These are phyloP conservation scores for Penicillium tannophilum DNA, from an alignment of 495 filamentous ascomycete species.

Conservation along the genomic window DNA sequence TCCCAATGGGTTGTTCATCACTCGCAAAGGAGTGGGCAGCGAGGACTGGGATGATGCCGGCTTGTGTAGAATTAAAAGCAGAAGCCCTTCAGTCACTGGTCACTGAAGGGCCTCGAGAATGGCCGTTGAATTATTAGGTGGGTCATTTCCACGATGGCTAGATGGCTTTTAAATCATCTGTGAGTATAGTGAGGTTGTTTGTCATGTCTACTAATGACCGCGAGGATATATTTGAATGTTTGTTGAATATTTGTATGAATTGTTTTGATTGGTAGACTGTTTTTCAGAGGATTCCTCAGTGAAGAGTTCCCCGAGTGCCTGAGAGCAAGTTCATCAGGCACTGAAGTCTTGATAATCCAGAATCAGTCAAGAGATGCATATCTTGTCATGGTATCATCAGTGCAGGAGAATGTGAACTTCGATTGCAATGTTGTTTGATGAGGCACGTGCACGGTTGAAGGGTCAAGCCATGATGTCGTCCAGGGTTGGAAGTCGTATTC, in stretches of 20 bases:
- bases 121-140: neutral
- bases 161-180: neutral
- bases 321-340: constrained; percentile 1
- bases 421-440: neutral
- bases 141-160: neutral
- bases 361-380: neutral
- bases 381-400: neutral
- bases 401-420: neutral
- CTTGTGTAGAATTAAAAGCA: constrained; percentile 19
- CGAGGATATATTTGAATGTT: neutral
- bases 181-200: neutral
- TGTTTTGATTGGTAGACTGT: neutral
- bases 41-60: constrained; percentile 39
- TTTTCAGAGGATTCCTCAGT: neutral
- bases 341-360: neutral
- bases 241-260: neutral
- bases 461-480: neutral
- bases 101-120: neutral
- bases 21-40: constrained; percentile 32
- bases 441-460: neutral
- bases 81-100: neutral
- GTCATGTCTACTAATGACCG: neutral
- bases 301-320: constrained; percentile 2
- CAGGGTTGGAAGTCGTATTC: neutral
- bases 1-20: constrained; percentile 31